Evolutionary conservation across 2,329 filamentous ascomycete species (phyloP).

Genomic region (Stenocarpella maydis): DNA sequence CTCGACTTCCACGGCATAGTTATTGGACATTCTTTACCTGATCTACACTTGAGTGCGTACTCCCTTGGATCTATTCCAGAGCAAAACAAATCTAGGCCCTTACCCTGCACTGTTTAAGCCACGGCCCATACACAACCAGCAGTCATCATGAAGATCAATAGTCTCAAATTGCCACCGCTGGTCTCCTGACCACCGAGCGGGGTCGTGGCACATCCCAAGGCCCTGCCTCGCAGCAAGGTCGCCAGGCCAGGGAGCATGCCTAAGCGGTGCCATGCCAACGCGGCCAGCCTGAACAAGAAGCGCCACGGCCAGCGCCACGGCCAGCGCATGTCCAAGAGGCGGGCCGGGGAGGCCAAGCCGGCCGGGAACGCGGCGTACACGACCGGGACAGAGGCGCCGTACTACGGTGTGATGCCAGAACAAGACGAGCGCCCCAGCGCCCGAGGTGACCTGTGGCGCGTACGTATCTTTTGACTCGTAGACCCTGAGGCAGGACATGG

Average conservation of each 20-base stretch:
- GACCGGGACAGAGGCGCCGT: slow-evolving; percentile 30
- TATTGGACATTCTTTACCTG: neutral
- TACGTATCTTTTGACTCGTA: slow-evolving; percentile 28
- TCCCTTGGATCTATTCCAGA: too few species aligned
- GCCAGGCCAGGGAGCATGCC: slow-evolving; percentile 20
- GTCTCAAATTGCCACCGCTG: neutral
- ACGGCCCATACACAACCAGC: neutral
- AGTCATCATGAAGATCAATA: slow-evolving; percentile 6
- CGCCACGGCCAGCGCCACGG: slow-evolving; percentile 24
- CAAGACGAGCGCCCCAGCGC: slow-evolving; percentile 27
- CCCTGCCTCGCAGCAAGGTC: slow-evolving; percentile 16
- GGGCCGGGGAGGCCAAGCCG: neutral
- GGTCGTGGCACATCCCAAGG: slow-evolving; percentile 4
- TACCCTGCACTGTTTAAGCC: neutral
- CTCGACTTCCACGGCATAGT: neutral
- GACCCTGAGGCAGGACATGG: slow-evolving; percentile 26
- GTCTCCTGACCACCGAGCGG: slow-evolving; percentile 8
- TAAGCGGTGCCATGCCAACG: slow-evolving; percentile 28
- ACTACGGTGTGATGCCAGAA: slow-evolving; percentile 32
- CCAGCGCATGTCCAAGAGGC: slow-evolving; percentile 18
- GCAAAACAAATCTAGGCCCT: too few species aligned
- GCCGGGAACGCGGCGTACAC: slow-evolving; percentile 20
- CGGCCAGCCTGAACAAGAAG: slow-evolving; percentile 25
- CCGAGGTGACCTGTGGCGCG: slow-evolving; percentile 27
- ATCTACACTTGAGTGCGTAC: neutral